Base-by-base conservation (phyloP, 805 yeast genomes). In the Teunomyces funiuensis region DNA sequence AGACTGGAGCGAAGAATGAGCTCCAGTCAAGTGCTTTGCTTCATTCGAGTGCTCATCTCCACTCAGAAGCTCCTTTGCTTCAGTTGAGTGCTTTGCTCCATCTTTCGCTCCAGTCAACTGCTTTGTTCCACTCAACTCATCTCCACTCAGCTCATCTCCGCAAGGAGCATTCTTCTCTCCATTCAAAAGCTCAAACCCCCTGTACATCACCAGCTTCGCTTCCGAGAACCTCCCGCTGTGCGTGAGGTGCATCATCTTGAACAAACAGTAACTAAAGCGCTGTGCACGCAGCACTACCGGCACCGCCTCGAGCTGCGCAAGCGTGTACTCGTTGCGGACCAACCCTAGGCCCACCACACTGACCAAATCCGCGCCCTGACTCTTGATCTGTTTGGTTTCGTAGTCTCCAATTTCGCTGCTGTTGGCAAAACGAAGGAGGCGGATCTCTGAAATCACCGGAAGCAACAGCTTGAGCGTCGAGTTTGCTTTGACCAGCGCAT, bases 171-270 rank as follows among this genome's bases (percentile, higher is more conserved):
- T n/a, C n/a, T n/a, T n/a, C n/a, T n/a, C n/a, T n/a, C n/a, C n/a
- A 30, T 52, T 53, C 47, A 52, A 42, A 18, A 58, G 45, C 23
- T 51, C 50, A 47, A 55, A 47, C 6, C 50, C 40, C 23, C 39
- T 20, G 13, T 47, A 42, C 31, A 49, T 36, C 17, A 52, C 37
- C 8, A 47, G 36, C 30, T 46, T 47, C 19, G 56, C 60, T n/a
- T 47, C 51, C 14, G 47, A 52, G 25, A 37, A 50, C 8, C 41
- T 45, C 8, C 58, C 61, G 5, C 42, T 42, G 11, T 36, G 38
- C 15, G 37, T 40, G 20, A 48, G 34, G 25, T 50, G 44, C 6
- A 47, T 19, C 20, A 55, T 16, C 9, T 44, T 33, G 26, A 41
- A 46, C 27, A 45, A 34, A 30, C 41, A 45, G 10, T 43, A 43